phyloP scores from a whole-genome alignment of 2,329 filamentous ascomycete genomes.

The Grosmannia clavigera region DNA sequence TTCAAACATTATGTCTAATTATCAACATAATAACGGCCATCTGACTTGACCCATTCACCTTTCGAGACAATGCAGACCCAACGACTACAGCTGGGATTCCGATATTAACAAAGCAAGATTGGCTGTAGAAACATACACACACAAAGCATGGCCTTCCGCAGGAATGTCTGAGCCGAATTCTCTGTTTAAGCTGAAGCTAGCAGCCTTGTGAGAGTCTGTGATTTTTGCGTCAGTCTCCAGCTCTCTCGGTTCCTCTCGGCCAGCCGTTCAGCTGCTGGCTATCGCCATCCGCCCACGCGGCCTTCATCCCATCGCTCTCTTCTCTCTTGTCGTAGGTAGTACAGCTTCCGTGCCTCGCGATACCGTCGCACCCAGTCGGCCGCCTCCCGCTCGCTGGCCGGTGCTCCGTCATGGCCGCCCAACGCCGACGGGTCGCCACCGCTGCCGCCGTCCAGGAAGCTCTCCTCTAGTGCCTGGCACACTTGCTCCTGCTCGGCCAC shows the following conservation, averaged over 20 bases:
- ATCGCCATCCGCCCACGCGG: slow-evolving; percentile 87
- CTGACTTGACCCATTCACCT: too few relatives aligned
- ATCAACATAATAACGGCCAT: neutral
- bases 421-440: too few relatives aligned
- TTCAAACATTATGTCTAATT: too few relatives aligned
- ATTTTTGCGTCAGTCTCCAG: neutral
- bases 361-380: slow-evolving; percentile 75
- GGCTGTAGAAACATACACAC: too few relatives aligned
- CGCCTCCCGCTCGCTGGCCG: slow-evolving; percentile 68
- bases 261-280: neutral
- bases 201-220: neutral
- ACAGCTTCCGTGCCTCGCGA: slow-evolving; percentile 64
- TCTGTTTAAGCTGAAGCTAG: too few relatives aligned
- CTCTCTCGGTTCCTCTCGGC: neutral
- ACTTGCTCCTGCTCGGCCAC: slow-evolving; percentile 74
- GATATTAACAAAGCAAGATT: too few relatives aligned
- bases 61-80: too few relatives aligned
- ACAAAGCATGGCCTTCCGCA: neutral
- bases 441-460: slow-evolving; percentile 50
- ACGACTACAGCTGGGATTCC: too few relatives aligned
- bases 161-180: too few relatives aligned
- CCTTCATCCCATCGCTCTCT: slow-evolving; percentile 95
- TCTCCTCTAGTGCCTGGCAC: slow-evolving; percentile 78
- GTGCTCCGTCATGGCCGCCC: slow-evolving; percentile 34
- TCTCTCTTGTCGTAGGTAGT: slow-evolving; percentile 71